phyloP scores from a whole-genome alignment of 23 red algal species.

The Gracilaria gracilis region DNA sequence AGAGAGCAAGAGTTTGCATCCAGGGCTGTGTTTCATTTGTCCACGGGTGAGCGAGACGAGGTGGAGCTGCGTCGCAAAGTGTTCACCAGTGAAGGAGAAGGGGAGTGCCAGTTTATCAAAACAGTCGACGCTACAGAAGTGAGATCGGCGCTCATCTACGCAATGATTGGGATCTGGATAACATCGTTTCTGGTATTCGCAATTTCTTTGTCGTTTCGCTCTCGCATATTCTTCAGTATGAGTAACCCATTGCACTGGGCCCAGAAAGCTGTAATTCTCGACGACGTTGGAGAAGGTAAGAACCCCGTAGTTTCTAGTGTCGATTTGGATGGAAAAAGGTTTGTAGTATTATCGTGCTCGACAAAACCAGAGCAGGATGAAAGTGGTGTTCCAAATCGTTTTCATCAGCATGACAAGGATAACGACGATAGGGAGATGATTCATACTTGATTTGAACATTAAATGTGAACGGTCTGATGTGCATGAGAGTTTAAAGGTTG shows the following conservation, averaged over 20 bases:
- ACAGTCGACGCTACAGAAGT: neutral
- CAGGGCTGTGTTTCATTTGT: neutral
- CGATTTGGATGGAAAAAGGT: too few relatives aligned
- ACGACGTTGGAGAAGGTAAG: too few relatives aligned
- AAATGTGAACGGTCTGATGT: too few relatives aligned
- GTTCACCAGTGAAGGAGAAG: neutral
- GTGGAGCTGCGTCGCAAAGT: neutral
- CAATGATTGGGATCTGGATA: neutral
- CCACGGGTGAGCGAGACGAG: neutral
- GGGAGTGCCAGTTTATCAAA: neutral
- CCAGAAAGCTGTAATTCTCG: neutral
- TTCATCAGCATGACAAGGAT: too few relatives aligned
- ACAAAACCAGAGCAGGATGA: too few relatives aligned
- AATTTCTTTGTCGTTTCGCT: neutral
- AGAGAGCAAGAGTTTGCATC: neutral
- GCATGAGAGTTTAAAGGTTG: too few relatives aligned
- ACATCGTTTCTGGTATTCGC: neutral
- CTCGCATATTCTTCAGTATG: neutral
- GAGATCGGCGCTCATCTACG: neutral
- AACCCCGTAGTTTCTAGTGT: too few relatives aligned
- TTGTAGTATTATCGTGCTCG: too few relatives aligned
- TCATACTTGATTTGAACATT: too few relatives aligned
- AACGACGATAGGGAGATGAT: too few relatives aligned
- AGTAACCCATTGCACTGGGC: constrained; percentile 18
- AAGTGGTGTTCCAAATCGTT: too few relatives aligned